Conservation (phyloP, 768 basidiomycete genomes). For the Suillus bovinus region DNA sequence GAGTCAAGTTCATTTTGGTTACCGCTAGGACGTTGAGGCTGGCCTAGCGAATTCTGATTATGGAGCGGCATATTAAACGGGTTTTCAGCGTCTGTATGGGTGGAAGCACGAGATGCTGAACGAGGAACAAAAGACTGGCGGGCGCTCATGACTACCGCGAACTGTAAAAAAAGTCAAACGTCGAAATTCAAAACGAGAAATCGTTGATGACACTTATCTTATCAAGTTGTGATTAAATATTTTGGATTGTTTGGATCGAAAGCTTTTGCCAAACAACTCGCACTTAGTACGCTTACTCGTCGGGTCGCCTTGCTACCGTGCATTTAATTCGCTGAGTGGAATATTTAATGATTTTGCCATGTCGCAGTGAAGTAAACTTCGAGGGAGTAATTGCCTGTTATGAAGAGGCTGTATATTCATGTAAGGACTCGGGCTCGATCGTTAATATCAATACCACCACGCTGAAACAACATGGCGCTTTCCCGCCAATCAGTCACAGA, state of each 20-base stretch:
- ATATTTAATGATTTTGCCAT: conserved; percentile 1
- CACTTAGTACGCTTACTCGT: not conserved
- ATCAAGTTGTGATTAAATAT: not conserved
- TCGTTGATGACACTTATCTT: not conserved
- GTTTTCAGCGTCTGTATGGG: not conserved
- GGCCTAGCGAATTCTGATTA: not conserved
- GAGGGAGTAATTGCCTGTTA: not conserved
- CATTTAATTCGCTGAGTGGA: not conserved
- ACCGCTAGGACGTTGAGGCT: not conserved
- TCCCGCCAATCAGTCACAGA: conserved; percentile 5
- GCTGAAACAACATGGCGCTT: conserved; percentile 5
- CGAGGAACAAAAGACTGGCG: conserved; percentile 7
- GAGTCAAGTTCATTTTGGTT: not conserved
- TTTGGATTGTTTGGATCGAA: conserved; percentile 5
- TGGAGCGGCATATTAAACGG: conserved; percentile 1
- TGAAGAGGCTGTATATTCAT: not conserved
- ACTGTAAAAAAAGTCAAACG: not conserved
- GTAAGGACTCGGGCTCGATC: not conserved
- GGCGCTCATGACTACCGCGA: not conserved
- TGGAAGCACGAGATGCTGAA: conserved; percentile 6
- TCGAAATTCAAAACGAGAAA: not conserved
- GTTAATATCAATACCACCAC: not conserved
- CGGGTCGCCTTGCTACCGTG: not conserved
- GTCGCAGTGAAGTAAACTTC: not conserved
- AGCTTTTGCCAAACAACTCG: conserved; percentile 8